These are phyloP conservation scores for Aleurites moluccanus DNA, from an alignment of 441 rosid genomes.

Conservation along the genomic window DNA sequence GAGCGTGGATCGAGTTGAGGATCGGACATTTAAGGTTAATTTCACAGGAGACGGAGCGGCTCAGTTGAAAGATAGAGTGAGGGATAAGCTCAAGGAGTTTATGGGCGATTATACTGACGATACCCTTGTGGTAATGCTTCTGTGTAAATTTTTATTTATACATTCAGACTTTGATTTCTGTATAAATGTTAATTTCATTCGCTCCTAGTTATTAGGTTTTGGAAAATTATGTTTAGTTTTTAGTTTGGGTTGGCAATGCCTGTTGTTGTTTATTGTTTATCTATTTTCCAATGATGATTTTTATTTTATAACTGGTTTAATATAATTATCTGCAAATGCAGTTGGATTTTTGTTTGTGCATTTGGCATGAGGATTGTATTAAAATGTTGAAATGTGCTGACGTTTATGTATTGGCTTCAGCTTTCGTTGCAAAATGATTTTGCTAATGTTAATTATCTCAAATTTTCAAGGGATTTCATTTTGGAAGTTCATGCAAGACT, in stretches of 20 bases:
- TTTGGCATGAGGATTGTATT: background rate
- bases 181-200: background rate
- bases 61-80: slow-evolving; percentile 64
- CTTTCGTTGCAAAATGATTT: background rate
- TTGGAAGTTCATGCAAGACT: background rate
- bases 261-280: background rate
- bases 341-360: background rate
- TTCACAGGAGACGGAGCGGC: slow-evolving; percentile 69
- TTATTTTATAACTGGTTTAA: too few species aligned
- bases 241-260: background rate
- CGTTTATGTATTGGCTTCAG: background rate
- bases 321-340: background rate
- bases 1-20: slow-evolving; percentile 62
- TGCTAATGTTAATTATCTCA: background rate
- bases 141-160: background rate
- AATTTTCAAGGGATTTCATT: background rate
- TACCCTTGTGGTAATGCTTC: slow-evolving; percentile 76
- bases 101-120: slow-evolving; percentile 98
- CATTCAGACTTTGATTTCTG: background rate
- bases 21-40: slow-evolving; percentile 65
- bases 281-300: too few species aligned
- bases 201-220: background rate
- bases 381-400: background rate
- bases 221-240: background rate
- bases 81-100: slow-evolving; percentile 81